These are phyloP conservation scores for Sclerotinia sclerotiorum DNA, from an alignment of 2,329 filamentous ascomycete species.

Conservation along the genomic window DNA sequence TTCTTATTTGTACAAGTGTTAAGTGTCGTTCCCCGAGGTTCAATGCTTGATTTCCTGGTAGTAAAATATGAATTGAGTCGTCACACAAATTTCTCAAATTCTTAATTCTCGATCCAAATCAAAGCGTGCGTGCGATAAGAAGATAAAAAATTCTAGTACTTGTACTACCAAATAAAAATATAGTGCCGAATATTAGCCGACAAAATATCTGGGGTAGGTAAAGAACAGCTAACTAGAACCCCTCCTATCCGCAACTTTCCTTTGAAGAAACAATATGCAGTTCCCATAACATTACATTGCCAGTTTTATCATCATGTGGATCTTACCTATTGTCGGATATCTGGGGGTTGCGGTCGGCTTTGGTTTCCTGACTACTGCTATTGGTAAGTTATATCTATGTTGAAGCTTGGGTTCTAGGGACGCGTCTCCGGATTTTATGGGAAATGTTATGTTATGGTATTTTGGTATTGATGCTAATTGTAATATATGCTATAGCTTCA, in stretches of 20 bases:
- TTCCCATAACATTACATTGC: slow-evolving; percentile 28
- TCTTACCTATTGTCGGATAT: slow-evolving; percentile 89
- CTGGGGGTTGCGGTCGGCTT: slow-evolving; percentile 85
- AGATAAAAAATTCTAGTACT: slow-evolving; percentile 16
- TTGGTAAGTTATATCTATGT: slow-evolving; percentile 56
- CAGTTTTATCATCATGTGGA: slow-evolving; percentile 64
- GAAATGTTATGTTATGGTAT: neutral
- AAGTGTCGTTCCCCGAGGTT: too few relatives aligned
- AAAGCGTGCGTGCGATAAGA: slow-evolving; percentile 14
- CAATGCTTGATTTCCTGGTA: neutral
- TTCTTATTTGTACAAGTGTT: too few relatives aligned
- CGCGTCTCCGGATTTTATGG: neutral
- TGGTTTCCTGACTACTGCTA: slow-evolving; percentile 89
- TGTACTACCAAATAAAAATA: too few relatives aligned
- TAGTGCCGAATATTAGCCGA: slow-evolving; percentile 25
- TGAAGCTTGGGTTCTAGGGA: neutral
- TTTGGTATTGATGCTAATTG: neutral
- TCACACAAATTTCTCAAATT: slow-evolving; percentile 12
- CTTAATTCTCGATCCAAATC: neutral
- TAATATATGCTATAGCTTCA: slow-evolving; percentile 60
- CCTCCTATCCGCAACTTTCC: slow-evolving; percentile 1
- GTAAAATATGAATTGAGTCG: neutral
- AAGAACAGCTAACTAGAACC: slow-evolving; percentile 20
- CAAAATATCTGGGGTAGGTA: slow-evolving; percentile 21
- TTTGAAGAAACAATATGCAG: slow-evolving; percentile 31